Evolutionary conservation across 495 filamentous ascomycete species (phyloP), one percentile per base, ranked within the genome.

Genomic region (Neurospora cerealis): DNA sequence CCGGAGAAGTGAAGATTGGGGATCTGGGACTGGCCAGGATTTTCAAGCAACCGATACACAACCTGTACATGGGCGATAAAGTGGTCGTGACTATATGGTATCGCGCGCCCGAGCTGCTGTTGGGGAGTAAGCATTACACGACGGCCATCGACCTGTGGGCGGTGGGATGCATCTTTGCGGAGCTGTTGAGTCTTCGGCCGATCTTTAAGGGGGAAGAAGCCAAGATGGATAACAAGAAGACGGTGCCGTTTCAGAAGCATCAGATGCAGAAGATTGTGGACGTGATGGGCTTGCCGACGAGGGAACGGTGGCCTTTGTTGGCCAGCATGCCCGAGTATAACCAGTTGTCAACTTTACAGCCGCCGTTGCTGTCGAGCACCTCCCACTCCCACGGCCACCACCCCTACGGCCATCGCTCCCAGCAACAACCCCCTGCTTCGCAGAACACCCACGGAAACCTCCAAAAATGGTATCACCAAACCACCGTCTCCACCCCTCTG

Each of bases 61-160:
- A 91, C 0, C 89, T 99, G 5, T 99, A 93, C 85, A 91, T 87
- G 44, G 96, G 96, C 71, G 96, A 99, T 79, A 99, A 99, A 80
- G 96, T 99, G 2, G 96, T 99, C 54, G 96, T 99, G 15, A 99
- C 96, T 0, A 99, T 99, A 73, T 99, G 96, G 96, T 99, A 99
- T 77, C 94, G 96, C 32, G 96, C 96, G 0, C 96, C 96, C 0
- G 96, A 99, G 81, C 85, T 99, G 10, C 89, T 99, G 0, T 89
- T 99, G 24, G 96, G 96, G 13, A 93, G 89, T 71, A 87, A 92
- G 32, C 96, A 99, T 79, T 99, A 99, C 80, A 99, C 96, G 1
- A 94, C 96, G 0, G 96, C 96, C 21, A 92, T 99, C 72, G 96
- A 99, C 80, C 88, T 97, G 80, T 99, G 96, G 96, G 96, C 96